These are phyloP conservation scores for Hymenotorrendiella dingleyae DNA, from an alignment of 2,329 filamentous ascomycete species.

Conservation along the genomic window DNA sequence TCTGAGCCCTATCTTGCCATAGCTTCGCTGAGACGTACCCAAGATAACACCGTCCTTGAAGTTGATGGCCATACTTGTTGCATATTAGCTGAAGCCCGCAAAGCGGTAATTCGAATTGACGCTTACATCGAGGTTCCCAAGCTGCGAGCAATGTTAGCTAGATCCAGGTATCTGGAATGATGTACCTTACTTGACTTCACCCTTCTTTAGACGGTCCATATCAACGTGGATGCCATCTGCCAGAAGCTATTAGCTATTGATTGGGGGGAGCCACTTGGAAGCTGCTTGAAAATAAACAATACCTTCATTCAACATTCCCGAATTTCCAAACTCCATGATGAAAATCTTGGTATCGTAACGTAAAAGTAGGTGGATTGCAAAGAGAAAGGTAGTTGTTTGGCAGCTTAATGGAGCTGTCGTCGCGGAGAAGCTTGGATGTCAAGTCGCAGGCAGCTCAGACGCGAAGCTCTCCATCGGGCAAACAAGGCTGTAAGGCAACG, in stretches of 20 bases:
- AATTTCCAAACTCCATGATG: slow-evolving; percentile 58
- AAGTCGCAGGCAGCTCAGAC: slow-evolving; percentile 23
- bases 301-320: slow-evolving; percentile 61
- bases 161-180: not conserved
- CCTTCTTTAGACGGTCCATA: slow-evolving; percentile 98
- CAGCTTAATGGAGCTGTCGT: slow-evolving; percentile 16
- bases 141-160: slow-evolving; percentile 41
- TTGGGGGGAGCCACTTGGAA: too few relatives aligned
- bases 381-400: slow-evolving; percentile 3
- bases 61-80: slow-evolving; percentile 87
- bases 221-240: slow-evolving; percentile 98
- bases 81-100: slow-evolving; percentile 24
- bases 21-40: slow-evolving; percentile 41
- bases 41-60: slow-evolving; percentile 98
- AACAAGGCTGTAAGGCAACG: too few relatives aligned
- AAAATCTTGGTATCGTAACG: slow-evolving; percentile 7
- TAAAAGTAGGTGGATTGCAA: not conserved
- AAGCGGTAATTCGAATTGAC: slow-evolving; percentile 16
- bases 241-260: slow-evolving; percentile 26
- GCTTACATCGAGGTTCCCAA: slow-evolving; percentile 94
- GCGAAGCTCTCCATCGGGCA: slow-evolving; percentile 17
- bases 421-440: slow-evolving; percentile 11
- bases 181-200: slow-evolving; percentile 86
- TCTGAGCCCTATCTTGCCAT: not conserved
- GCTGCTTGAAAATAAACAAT: too few relatives aligned